A percentile compares a stretch with the other conserved stretches of the same genome.
These are phyloP conservation scores for Vaucheria bursata DNA, from an alignment of 352 stramenopile genomes.

Conservation along the genomic window DNA sequence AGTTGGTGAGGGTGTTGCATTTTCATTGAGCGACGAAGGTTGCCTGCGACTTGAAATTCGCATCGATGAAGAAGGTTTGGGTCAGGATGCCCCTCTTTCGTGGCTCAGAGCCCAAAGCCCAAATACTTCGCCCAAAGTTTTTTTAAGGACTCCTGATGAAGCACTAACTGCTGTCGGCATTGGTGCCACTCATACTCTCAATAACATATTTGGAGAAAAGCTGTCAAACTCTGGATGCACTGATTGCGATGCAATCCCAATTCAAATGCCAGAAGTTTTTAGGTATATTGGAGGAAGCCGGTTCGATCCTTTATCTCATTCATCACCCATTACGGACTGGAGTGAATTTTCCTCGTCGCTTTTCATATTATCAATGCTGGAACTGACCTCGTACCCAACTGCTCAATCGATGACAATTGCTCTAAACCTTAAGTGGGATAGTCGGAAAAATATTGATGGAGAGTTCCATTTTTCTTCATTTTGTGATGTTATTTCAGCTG, in stretches of 20 bases:
- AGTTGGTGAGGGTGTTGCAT: too few species aligned
- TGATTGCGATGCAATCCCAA: too few species aligned
- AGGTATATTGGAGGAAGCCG: conserved; percentile 28
- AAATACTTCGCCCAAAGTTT: conserved; percentile 10
- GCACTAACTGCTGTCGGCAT: conserved; percentile 12
- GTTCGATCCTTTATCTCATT: conserved; percentile 15
- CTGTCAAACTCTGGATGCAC: too few species aligned
- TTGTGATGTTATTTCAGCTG: background rate
- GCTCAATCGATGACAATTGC: background rate
- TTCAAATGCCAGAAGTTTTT: background rate
- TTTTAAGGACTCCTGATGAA: conserved; percentile 19
- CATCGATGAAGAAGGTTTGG: conserved; percentile 23
- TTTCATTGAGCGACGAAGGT: too few species aligned
- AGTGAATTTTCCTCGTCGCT: conserved; percentile 20
- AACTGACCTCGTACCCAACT: conserved; percentile 10
- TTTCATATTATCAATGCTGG: conserved; percentile 36
- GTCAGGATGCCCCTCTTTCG: conserved; percentile 20
- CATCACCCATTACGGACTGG: conserved; percentile 12
- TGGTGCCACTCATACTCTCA: conserved; percentile 18
- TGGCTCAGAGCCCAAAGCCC: conserved; percentile 19
- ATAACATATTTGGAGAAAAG: too few species aligned
- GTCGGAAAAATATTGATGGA: background rate
- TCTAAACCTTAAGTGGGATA: background rate
- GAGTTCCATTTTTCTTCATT: background rate
- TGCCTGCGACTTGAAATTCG: conserved; percentile 14